phyloP scores from a whole-genome alignment of 225 moss, liverwort and hornwort genomes.

The Neckera pumila region DNA sequence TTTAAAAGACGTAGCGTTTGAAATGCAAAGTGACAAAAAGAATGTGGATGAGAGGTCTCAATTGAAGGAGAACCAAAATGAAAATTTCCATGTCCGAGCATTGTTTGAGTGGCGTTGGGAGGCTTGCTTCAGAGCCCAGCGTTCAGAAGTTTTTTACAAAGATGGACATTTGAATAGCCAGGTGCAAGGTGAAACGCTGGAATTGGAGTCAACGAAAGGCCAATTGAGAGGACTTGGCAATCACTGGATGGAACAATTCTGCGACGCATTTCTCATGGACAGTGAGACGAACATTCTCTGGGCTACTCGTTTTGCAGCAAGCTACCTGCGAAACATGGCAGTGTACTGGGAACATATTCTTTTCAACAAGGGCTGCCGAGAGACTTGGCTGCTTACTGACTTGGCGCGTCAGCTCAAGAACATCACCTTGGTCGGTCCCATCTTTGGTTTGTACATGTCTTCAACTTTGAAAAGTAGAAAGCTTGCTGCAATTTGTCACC shows the following conservation, averaged over 20 bases:
- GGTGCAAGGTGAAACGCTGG: background rate
- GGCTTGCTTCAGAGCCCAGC: slow-evolving; percentile 13
- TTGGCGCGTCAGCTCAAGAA: slow-evolving; percentile 10
- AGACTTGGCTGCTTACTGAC: slow-evolving; percentile 28
- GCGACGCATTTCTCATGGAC: slow-evolving; percentile 16
- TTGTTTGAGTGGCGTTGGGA: slow-evolving; percentile 38
- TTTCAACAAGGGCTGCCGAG: background rate
- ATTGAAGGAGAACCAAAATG: background rate
- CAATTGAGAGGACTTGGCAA: background rate
- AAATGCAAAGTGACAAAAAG: background rate
- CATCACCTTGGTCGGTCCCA: slow-evolving; percentile 37
- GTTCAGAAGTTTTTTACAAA: background rate
- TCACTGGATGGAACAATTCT: slow-evolving; percentile 37
- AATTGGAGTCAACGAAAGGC: background rate
- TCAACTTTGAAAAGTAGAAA: slow-evolving; percentile 6
- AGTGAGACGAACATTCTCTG: slow-evolving; percentile 20
- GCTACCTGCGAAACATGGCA: slow-evolving; percentile 36
- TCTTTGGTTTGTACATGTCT: slow-evolving; percentile 52
- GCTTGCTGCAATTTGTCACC: background rate
- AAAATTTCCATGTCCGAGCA: background rate
- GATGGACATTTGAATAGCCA: background rate
- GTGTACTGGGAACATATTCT: slow-evolving; percentile 38
- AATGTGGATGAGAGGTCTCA: background rate
- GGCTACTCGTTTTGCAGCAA: slow-evolving; percentile 40
- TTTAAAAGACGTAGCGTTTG: background rate